A percentile compares a stretch with the other conserved stretches of the same genome.
These are phyloP conservation scores for Fusarium brevicatenulatum DNA, from an alignment of 2,329 filamentous ascomycete species.

Conservation along the genomic window DNA sequence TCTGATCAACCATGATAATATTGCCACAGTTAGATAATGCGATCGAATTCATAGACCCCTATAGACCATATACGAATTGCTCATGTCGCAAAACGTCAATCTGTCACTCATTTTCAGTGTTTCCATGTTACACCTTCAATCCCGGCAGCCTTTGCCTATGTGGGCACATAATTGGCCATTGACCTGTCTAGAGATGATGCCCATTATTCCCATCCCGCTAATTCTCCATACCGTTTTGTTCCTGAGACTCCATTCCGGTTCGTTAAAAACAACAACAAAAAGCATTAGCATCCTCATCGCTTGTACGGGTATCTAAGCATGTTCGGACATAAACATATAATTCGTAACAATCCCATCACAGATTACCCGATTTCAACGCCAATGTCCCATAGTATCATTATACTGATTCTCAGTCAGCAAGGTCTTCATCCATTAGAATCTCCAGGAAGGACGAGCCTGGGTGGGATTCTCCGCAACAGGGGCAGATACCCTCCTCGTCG, in stretches of 20 bases:
- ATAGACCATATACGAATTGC: constrained; percentile 5
- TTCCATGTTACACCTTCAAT: neutral
- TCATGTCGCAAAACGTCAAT: neutral
- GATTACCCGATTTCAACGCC: constrained; percentile 20
- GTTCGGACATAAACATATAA: constrained; percentile 32
- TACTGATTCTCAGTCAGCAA: constrained; percentile 41
- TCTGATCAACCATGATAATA: constrained; percentile 4
- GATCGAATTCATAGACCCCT: constrained; percentile 4
- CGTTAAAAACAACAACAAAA: constrained; percentile 29
- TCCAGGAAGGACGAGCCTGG: constrained; percentile 50
- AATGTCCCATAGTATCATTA: constrained; percentile 20
- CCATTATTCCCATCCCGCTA: neutral
- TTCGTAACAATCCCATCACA: constrained; percentile 21
- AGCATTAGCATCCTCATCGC: constrained; percentile 19
- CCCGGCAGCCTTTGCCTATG: neutral
- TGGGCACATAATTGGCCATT: neutral
- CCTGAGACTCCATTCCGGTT: constrained; percentile 22
- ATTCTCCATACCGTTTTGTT: constrained; percentile 15
- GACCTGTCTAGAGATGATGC: constrained; percentile 18
- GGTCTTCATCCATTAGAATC: constrained; percentile 44
- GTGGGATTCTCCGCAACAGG: constrained; percentile 54
- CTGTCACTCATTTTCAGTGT: neutral
- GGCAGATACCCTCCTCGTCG: constrained; percentile 52
- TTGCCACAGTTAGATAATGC: neutral
- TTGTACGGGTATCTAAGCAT: constrained; percentile 45